These are phyloP conservation scores for Aaosphaeria pasadenensis DNA, from an alignment of 2,329 filamentous ascomycete genomes.

Conservation along the genomic window DNA sequence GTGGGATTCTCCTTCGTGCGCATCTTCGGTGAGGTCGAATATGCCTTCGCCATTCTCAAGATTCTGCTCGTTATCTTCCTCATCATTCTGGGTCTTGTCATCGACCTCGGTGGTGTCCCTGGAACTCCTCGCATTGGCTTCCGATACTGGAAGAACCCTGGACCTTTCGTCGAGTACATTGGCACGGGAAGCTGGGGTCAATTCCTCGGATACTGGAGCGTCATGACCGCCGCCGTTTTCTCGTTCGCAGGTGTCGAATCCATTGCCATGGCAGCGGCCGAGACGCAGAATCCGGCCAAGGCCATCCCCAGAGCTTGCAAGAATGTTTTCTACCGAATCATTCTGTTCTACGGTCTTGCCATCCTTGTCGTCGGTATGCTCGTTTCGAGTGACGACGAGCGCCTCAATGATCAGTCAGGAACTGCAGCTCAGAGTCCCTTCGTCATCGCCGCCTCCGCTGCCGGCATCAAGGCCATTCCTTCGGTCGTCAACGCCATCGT, in stretches of 20 bases:
- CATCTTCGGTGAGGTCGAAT: conserved; percentile 44
- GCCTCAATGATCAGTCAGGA: conserved; percentile 46
- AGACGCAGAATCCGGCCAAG: conserved; percentile 26
- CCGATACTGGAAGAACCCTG: conserved; percentile 65
- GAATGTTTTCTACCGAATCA: conserved; percentile 51
- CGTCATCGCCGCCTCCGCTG: conserved; percentile 64
- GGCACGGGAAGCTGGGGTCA: conserved; percentile 57
- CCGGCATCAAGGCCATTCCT: conserved; percentile 64
- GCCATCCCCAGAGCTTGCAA: conserved; percentile 53
- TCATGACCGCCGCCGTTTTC: conserved; percentile 51
- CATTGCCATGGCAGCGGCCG: conserved; percentile 26
- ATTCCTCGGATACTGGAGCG: conserved; percentile 58
- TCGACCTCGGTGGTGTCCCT: conserved; percentile 26
- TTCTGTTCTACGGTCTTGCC: conserved; percentile 51
- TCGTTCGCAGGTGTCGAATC: conserved; percentile 25
- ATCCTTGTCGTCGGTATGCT: conserved; percentile 56
- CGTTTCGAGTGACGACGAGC: conserved; percentile 51
- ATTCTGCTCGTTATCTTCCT: conserved; percentile 29
- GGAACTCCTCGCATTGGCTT: conserved; percentile 51
- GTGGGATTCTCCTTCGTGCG: conserved; percentile 29
- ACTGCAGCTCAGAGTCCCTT: conserved; percentile 25
- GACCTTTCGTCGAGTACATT: conserved; percentile 42
- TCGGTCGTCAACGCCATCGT: conserved; percentile 73
- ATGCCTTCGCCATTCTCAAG: conserved; percentile 49
- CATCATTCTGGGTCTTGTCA: conserved; percentile 24